These are phyloP conservation scores for Phoenix dactylifera DNA, from an alignment of 176 grass and related monocot genomes.

Conservation along the genomic window DNA sequence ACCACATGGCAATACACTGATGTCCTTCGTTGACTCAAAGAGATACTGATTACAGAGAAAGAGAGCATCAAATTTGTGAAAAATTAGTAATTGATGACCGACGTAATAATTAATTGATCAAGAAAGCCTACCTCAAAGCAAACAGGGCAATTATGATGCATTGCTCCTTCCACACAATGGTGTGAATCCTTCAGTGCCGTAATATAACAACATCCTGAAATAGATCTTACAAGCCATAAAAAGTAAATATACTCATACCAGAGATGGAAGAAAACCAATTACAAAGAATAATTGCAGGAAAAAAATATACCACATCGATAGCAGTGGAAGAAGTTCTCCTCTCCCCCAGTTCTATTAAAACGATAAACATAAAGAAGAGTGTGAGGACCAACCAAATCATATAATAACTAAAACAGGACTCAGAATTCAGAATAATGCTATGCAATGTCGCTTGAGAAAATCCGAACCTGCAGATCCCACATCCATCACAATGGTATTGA, in stretches of 20 bases:
- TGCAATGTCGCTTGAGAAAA: too few relatives aligned
- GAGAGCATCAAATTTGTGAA: background rate
- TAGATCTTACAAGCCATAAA: background rate
- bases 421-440: too few relatives aligned
- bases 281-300: background rate
- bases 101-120: background rate
- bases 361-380: background rate
- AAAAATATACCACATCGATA: conserved; percentile 42
- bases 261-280: background rate
- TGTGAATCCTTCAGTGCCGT: conserved; percentile 64
- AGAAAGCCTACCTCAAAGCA: conserved; percentile 60
- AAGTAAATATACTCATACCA: background rate
- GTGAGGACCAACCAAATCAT: too few relatives aligned
- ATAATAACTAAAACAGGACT: too few relatives aligned
- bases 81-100: background rate
- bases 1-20: conserved; percentile 60
- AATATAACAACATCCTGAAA: conserved; percentile 68
- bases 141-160: conserved; percentile 85
- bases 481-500: conserved; percentile 82
- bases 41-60: conserved; percentile 42
- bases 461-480: conserved; percentile 73
- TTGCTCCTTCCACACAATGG: conserved; percentile 67
- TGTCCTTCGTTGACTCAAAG: conserved; percentile 74
- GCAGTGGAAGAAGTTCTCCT: conserved; percentile 70
- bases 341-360: conserved; percentile 43